Evolutionary conservation across 1,284 basidiomycete genomes (phyloP), one percentile per base, ranked within the genome.

Genomic region (Rhodotorula sp.): DNA sequence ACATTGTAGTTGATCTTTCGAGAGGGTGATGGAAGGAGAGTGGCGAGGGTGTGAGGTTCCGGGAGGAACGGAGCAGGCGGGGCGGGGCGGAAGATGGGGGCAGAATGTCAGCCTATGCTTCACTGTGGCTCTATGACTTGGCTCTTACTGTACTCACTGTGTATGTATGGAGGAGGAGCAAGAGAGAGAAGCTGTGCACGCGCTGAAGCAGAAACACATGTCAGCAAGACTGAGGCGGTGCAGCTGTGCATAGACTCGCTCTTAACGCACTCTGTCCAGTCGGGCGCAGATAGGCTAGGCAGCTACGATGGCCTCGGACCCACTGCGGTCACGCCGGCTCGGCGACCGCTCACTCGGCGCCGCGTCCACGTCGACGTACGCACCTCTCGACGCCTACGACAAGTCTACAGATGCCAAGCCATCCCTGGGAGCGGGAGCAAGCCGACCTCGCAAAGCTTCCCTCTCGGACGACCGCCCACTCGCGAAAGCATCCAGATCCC

Each of bases 11-110:
- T 1, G 20, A 12, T 49, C 20, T 18, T 29, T 26, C 14, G 31
- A 23, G 29, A 16, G 46, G 58, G 54, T 31, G 29, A 21, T 26
- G n/a, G 52, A 5, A 23, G 23, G 34, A 26, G 34, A 5, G 52
- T 4, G 34, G 15, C 10, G 6, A 3, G 43, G 43, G 2, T 29
- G 34, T 5, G 56, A 5, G 20, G n/a, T 49, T 21, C 18, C 15
- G 3, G 15, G 3, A 10, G 21, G 10, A 2, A 31, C 12, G 7
- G 21, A 31, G 18, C 5, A 1, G 21, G 15, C 0, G 31, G 10
- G 47, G 8, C n/a, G n/a, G 64, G 8, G 34, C 34, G 7, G 34
- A 34, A 34, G 34, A 34, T 34, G 5, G 34, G 57, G 57, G 34
- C 31, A 31, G 43, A 16, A 31, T n/a, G 26, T 29, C 54, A 18